These are phyloP conservation scores for Clonostachys sp. DNA, from an alignment of 2,329 filamentous ascomycete genomes.

Conservation along the genomic window DNA sequence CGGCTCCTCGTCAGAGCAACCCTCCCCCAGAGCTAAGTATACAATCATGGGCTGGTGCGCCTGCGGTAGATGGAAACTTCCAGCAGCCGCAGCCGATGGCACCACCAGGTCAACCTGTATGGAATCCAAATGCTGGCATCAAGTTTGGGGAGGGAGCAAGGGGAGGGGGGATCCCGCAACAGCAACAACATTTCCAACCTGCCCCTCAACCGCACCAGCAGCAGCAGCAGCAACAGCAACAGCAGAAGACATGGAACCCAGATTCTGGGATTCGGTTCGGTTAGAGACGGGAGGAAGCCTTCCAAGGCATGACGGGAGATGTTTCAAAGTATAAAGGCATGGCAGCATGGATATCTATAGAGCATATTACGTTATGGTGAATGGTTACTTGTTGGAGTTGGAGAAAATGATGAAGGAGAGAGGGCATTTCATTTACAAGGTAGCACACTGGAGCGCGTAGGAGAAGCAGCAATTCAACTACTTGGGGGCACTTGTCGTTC, in stretches of 20 bases:
- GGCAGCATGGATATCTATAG: not conserved
- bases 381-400: not conserved
- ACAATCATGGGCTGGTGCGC: constrained; percentile 46
- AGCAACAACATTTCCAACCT: constrained; percentile 19
- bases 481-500: no score
- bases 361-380: not conserved
- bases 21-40: constrained; percentile 43
- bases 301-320: not conserved
- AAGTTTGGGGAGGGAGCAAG: not conserved
- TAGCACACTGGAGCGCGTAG: no score
- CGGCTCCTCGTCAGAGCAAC: constrained; percentile 12
- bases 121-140: not conserved
- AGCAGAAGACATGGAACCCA: constrained; percentile 51
- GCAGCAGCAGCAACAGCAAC: constrained; percentile 14
- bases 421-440: no score
- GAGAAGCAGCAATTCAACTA: no score
- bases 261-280: constrained; percentile 53
- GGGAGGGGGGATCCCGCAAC: not conserved
- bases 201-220: constrained; percentile 14
- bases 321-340: not conserved
- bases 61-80: constrained; percentile 28
- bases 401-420: not conserved
- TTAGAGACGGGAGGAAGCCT: constrained; percentile 8
- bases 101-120: not conserved
- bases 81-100: constrained; percentile 52